phyloP scores from a whole-genome alignment of 2,329 filamentous ascomycete species.

The Ophiocordyceps camponoti-leonardi region DNA sequence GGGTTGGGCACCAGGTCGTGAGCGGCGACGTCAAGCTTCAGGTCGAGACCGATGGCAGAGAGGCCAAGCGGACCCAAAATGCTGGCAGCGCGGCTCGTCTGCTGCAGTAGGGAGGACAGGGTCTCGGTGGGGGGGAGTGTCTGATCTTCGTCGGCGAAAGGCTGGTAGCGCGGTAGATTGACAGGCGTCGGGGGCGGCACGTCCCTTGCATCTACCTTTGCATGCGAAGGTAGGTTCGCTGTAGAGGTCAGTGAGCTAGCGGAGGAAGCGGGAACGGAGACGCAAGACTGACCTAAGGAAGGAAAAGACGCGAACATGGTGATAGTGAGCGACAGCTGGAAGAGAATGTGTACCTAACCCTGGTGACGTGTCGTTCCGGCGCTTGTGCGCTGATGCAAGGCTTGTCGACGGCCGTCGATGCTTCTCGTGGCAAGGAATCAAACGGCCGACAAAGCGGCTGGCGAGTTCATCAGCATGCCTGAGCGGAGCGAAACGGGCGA shows the following conservation, averaged over 20 bases:
- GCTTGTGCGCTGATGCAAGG: background rate
- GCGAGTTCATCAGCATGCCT: background rate
- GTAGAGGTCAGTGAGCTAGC: background rate
- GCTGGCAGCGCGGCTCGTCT: slow-evolving; percentile 29
- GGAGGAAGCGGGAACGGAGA: background rate
- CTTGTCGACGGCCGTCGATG: background rate
- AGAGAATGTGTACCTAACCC: background rate
- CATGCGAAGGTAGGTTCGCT: slow-evolving; percentile 12
- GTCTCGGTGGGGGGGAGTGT: slow-evolving; percentile 14
- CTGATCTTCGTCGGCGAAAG: slow-evolving; percentile 15
- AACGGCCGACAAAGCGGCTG: background rate
- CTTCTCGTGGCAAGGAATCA: background rate
- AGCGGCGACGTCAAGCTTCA: slow-evolving; percentile 30
- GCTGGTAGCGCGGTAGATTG: slow-evolving; percentile 28
- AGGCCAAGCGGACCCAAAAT: slow-evolving; percentile 27
- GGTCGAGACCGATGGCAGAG: slow-evolving; percentile 37
- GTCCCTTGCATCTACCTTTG: slow-evolving; percentile 26
- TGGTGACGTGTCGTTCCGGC: background rate
- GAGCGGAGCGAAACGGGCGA: background rate
- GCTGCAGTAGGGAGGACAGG: slow-evolving; percentile 33
- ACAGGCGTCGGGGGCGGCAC: slow-evolving; percentile 40
- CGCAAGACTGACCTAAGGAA: slow-evolving; percentile 17
- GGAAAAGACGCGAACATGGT: slow-evolving; percentile 26
- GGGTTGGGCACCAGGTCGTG: slow-evolving; percentile 35
- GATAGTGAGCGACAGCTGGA: background rate